Percentiles rank a stretch among this genome's conserved stretches.
Conservation (phyloP, 2,329 filamentous ascomycete species). For the Colletotrichum chlorophyti region DNA sequence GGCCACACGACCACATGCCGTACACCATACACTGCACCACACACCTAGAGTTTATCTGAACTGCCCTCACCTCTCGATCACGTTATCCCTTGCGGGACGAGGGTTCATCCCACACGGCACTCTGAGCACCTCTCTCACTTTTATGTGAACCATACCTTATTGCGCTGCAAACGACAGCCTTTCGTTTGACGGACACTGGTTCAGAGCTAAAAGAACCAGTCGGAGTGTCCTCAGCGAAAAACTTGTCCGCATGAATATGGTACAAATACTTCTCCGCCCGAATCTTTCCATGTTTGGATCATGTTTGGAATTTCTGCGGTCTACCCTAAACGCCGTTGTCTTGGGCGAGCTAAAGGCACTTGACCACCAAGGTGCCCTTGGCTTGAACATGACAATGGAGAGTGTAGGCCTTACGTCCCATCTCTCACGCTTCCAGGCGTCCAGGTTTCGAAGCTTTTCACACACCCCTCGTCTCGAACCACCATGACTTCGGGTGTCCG, state of each 20-base stretch:
- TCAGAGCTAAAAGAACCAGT: too few relatives aligned
- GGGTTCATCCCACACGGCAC: background rate
- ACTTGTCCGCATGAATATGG: too few relatives aligned
- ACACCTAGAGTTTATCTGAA: background rate
- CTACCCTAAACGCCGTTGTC: background rate
- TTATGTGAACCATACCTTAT: too few relatives aligned
- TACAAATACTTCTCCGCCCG: too few relatives aligned
- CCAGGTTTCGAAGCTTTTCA: slow-evolving; percentile 10
- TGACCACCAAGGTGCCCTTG: too few relatives aligned
- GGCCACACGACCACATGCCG: background rate
- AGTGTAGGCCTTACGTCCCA: slow-evolving; percentile 2
- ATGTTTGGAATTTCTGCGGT: too few relatives aligned
- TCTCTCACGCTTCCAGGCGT: background rate
- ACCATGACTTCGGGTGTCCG: slow-evolving; percentile 15
- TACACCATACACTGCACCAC: background rate
- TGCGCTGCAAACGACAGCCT: too few relatives aligned
- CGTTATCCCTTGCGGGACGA: background rate
- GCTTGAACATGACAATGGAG: background rate
- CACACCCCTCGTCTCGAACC: slow-evolving; percentile 13
- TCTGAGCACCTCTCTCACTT: background rate
- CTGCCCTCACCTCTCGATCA: background rate
- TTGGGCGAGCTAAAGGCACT: background rate
- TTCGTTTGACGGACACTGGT: too few relatives aligned
- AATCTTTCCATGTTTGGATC: too few relatives aligned
- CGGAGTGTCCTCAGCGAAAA: too few relatives aligned